Evolutionary conservation across 140 eudicot genomes (phyloP), one percentile per base, ranked within the genome.

Genomic region (Flaveria floridana): DNA sequence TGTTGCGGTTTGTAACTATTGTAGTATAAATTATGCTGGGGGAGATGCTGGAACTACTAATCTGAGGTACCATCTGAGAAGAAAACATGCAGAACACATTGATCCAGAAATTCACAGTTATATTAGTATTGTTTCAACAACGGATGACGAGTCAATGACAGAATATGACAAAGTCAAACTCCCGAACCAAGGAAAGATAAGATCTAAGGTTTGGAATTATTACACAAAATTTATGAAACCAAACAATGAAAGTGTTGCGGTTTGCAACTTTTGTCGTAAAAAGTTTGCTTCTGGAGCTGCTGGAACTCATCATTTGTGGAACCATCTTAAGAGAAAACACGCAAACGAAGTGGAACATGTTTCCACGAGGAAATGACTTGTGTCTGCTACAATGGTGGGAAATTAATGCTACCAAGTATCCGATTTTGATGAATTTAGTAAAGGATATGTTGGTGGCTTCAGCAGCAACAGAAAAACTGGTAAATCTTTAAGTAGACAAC

Each of bases 1-100:
- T 50, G 39, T 76, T 65, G 80, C 80, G 8, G 73, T 76, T 76
- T 76, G 80, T 52, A 76, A 65, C 41, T 56, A 76, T 39, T 76
- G 80, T 37, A 23, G 55, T 52, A 6, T 23, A 53, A 52, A 23
- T 23, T 52, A 50, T 34, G 44, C 51, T 19, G 21, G 42, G 51
- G 80, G 65, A 26, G 20, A 26, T 70, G 34, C n/a, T 67, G 59
- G 79, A 21, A 76, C 80, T 8, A 76, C 56, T 65, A 59, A 51
- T 55, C 53, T 76, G 28, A 51, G 67, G 44, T 16, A 41, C 46
- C 80, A 76, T 41, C 26, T 51, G 20, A 67, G 47, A 47, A 52
- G 67, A 65, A 53, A 76, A 66, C 80, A 76, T 14, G 67, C 74
- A 53, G 74, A 76, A 39, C 56, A 28, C 28, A 10, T n/a, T 61